A percentile compares a stretch with the other conserved stretches of the same genome.
phyloP scores from a whole-genome alignment of 163 green algal species.

The Scenedesmus sp. region DNA sequence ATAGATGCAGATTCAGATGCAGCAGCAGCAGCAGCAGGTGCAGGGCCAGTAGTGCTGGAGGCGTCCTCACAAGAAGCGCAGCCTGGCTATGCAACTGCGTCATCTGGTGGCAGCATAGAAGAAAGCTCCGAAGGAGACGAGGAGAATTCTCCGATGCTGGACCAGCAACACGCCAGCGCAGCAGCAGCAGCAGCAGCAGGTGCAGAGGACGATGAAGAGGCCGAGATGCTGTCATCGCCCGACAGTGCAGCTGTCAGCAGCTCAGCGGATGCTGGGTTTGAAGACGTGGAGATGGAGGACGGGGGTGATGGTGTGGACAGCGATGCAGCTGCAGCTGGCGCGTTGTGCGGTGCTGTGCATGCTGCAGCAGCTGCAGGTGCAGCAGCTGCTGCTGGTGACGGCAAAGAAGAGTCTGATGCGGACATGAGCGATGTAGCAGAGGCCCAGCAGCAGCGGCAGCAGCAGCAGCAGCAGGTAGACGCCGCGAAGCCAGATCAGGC shows the following conservation, averaged over 20 bases:
- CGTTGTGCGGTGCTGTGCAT: neutral
- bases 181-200: conserved; percentile 9
- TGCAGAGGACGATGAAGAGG: neutral
- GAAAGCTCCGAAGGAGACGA: neutral
- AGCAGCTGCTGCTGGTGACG: neutral
- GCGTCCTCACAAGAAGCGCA: neutral
- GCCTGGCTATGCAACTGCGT: neutral
- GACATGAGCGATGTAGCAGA: neutral
- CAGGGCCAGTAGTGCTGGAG: neutral
- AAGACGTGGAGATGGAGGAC: neutral
- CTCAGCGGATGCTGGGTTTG: neutral
- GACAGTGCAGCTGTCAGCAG: neutral
- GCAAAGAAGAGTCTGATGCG: neutral
- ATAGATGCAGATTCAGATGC: neutral
- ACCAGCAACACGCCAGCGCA: neutral
- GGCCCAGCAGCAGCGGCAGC: conserved; percentile 4
- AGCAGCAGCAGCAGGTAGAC: neutral
- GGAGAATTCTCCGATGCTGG: neutral
- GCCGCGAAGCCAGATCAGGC: too few relatives aligned
- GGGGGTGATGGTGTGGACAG: neutral
- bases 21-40: neutral
- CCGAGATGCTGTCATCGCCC: neutral
- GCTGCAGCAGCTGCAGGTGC: neutral
- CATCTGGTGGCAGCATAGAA: neutral
- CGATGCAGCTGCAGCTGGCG: neutral